These are phyloP conservation scores for Vitis hybrid DNA, from an alignment of 177 flowering plant genomes.

Conservation along the genomic window DNA sequence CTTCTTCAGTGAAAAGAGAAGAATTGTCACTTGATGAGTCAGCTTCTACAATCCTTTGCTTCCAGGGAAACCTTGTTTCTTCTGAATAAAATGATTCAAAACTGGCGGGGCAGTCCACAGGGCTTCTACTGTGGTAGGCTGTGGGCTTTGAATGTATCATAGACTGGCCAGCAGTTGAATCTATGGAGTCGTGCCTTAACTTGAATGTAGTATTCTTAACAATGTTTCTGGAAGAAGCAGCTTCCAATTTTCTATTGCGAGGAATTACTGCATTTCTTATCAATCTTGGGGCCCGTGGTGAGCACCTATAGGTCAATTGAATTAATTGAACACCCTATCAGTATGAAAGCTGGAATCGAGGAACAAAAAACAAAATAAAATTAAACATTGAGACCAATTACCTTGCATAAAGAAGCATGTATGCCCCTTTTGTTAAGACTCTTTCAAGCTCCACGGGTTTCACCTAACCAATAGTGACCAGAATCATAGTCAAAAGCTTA, in stretches of 20 bases:
- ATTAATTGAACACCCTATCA: background rate
- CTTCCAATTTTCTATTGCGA: conserved; percentile 26
- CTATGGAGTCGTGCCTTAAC: conserved; percentile 17
- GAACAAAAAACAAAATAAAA: background rate
- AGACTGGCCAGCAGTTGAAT: conserved; percentile 1
- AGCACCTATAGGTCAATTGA: background rate
- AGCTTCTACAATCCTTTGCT: conserved; percentile 35
- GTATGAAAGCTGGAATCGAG: too few relatives aligned
- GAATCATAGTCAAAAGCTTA: conserved; percentile 6
- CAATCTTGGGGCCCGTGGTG: conserved; percentile 61
- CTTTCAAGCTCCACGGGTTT: conserved; percentile 62
- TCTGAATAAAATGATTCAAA: conserved; percentile 25
- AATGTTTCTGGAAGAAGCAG: conserved; percentile 16
- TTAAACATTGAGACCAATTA: conserved; percentile 15
- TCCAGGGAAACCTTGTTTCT: conserved; percentile 23
- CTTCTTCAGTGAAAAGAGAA: conserved; percentile 69
- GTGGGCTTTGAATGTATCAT: too few relatives aligned
- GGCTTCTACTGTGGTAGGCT: conserved; percentile 13
- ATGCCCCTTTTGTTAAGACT: conserved; percentile 69
- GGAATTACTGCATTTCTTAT: conserved; percentile 35
- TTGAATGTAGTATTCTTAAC: conserved; percentile 24
- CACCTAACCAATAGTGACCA: conserved; percentile 46
- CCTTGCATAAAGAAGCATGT: conserved; percentile 91
- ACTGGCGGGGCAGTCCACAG: conserved; percentile 19
- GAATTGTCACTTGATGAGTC: conserved; percentile 73